Percentiles rank a stretch among this genome's conserved stretches.
phyloP scores from a whole-genome alignment of 441 rosid genomes.

The Geranium incanum region DNA sequence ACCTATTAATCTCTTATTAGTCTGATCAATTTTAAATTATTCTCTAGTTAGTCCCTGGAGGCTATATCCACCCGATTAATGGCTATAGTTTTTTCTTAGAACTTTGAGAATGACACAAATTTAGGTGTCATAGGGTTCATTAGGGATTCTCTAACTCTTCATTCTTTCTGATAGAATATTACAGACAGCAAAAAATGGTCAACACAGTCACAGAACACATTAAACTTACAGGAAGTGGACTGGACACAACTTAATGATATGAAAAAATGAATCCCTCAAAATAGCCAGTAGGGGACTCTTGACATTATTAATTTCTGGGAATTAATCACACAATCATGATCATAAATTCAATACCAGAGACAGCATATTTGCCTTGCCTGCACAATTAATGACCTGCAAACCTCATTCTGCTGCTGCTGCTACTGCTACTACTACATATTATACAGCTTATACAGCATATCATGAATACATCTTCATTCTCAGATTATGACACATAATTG shows the following conservation, averaged over 20 bases:
- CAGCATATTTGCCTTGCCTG: conserved; percentile 2
- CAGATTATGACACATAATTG: neutral
- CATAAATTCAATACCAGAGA: neutral
- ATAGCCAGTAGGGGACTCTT: no score
- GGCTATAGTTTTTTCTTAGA: no score
- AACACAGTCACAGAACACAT: neutral
- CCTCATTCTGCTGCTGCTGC: neutral
- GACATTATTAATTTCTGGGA: neutral
- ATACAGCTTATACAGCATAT: neutral
- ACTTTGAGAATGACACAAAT: no score
- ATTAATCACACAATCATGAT: neutral
- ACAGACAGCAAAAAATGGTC: no score
- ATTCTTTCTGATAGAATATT: no score
- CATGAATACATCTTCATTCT: neutral
- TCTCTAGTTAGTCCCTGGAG: no score
- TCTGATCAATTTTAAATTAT: no score
- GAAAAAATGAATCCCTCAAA: neutral
- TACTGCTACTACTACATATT: neutral
- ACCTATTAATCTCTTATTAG: no score
- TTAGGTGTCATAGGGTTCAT: no score
- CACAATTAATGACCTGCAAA: neutral
- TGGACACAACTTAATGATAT: neutral
- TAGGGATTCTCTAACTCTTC: no score
- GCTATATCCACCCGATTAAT: no score
- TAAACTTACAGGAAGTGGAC: neutral